A percentile compares a stretch with the other conserved stretches of the same genome.
Evolutionary conservation across 2,329 filamentous ascomycete species (phyloP).

Genomic region (Colletotrichum musicola): DNA sequence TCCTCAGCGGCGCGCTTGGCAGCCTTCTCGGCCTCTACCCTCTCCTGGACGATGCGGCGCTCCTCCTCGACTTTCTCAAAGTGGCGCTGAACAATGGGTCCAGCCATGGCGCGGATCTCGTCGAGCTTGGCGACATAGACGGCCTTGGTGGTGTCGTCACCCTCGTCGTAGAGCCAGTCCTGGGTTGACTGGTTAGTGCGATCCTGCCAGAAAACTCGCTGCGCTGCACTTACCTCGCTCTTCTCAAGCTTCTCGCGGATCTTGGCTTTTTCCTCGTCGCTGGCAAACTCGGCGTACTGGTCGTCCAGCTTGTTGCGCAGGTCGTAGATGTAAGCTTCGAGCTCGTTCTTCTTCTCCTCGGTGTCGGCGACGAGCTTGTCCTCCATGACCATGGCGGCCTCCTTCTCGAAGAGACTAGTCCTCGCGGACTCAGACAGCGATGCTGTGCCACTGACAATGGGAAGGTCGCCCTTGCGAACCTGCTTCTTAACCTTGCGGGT

Average conservation of each 20-base stretch:
- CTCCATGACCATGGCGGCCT: constrained; percentile 93
- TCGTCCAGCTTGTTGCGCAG: constrained; percentile 95
- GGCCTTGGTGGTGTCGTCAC: constrained; percentile 93
- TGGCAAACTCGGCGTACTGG: constrained; percentile 88
- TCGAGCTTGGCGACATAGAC: constrained; percentile 96
- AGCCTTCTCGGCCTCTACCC: constrained; percentile 81
- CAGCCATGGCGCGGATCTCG: constrained; percentile 90
- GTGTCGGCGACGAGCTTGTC: constrained; percentile 99
- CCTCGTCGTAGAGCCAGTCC: constrained; percentile 99
- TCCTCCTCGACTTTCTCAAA: constrained; percentile 94
- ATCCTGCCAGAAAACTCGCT: neutral
- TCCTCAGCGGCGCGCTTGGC: constrained; percentile 76
- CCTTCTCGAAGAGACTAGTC: constrained; percentile 80
- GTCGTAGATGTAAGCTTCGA: constrained; percentile 98
- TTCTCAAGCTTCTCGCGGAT: constrained; percentile 85
- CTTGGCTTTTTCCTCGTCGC: constrained; percentile 91
- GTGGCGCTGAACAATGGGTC: constrained; percentile 93
- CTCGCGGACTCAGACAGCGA: constrained; percentile 80
- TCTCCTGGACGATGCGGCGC: constrained; percentile 82
- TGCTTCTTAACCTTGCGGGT: constrained; percentile 99
- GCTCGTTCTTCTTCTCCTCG: constrained; percentile 99
- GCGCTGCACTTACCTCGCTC: constrained; percentile 77
- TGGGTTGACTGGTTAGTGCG: constrained; percentile 55
- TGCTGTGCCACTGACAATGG: constrained; percentile 85
- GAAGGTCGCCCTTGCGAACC: constrained; percentile 95